These are phyloP conservation scores for Tulasnella sp. DNA, from an alignment of 768 basidiomycete genomes.

Conservation along the genomic window DNA sequence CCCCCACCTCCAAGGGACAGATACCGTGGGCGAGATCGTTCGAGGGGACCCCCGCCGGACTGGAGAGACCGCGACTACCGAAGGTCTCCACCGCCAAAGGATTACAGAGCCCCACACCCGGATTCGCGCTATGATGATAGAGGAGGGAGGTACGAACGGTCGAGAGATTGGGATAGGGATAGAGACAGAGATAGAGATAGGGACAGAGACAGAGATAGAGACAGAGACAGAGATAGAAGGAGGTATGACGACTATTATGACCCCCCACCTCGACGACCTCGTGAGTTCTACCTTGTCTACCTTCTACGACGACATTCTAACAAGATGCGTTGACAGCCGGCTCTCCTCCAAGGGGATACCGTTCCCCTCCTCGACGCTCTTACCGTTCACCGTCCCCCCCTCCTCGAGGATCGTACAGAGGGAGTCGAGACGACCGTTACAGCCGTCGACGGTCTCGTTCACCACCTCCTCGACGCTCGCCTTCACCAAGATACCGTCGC, in stretches of 20 bases:
- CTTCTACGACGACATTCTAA: neutral
- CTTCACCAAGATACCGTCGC: neutral
- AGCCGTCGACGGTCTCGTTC: neutral
- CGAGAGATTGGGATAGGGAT: neutral
- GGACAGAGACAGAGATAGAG: neutral
- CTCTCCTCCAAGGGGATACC: constrained; percentile 3
- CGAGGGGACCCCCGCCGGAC: constrained; percentile 1
- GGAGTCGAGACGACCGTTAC: neutral
- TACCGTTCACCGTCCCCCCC: neutral
- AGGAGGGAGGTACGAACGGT: constrained; percentile 4
- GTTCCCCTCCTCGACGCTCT: constrained; percentile 16
- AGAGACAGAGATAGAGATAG: neutral
- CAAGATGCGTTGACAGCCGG: neutral
- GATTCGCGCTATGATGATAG: neutral
- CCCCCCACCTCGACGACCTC: constrained; percentile 16
- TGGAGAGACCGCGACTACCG: constrained; percentile 15
- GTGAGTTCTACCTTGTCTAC: neutral
- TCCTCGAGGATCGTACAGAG: neutral
- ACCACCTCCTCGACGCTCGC: neutral
- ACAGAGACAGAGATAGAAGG: neutral
- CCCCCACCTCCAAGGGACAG: constrained; percentile 15
- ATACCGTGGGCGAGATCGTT: constrained; percentile 13
- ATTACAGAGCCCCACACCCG: constrained; percentile 6
- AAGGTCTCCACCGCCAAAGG: constrained; percentile 3
- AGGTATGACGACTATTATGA: constrained; percentile 14